A percentile compares a stretch with the other conserved stretches of the same genome.
These are phyloP conservation scores for Linaria vulgaris DNA, from an alignment of 257 asterid genomes.

Conservation along the genomic window DNA sequence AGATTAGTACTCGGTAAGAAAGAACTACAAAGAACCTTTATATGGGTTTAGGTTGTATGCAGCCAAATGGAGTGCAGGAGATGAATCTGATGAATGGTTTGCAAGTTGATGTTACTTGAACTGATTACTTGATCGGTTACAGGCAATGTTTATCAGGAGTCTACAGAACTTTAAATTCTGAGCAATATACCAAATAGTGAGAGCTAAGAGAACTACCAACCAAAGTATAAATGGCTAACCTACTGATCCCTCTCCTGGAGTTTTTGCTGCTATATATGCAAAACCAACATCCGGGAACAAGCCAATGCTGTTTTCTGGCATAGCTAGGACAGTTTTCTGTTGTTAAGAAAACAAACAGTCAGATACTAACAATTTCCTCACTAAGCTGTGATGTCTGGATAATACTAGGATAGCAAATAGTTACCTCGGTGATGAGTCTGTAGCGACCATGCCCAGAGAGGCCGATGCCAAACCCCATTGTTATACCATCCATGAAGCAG, in stretches of 20 bases:
- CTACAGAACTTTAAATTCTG: not conserved
- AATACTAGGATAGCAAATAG: constrained; percentile 23
- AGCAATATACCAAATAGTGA: constrained; percentile 11
- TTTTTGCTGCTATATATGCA: constrained; percentile 87
- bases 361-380: constrained; percentile 19
- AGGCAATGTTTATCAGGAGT: not conserved
- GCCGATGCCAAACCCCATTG: constrained; percentile 98
- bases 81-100: too few relatives aligned
- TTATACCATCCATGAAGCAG: constrained; percentile 94
- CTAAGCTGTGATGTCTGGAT: constrained; percentile 12
- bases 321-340: constrained; percentile 93
- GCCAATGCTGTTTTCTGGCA: constrained; percentile 99
- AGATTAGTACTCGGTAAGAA: too few relatives aligned
- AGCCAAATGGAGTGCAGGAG: too few relatives aligned
- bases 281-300: constrained; percentile 97
- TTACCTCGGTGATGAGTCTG: constrained; percentile 88
- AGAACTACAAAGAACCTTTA: too few relatives aligned
- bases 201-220: constrained; percentile 3
- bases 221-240: constrained; percentile 48
- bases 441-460: constrained; percentile 93
- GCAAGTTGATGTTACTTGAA: too few relatives aligned
- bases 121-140: not conserved
- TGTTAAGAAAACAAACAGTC: constrained; percentile 20
- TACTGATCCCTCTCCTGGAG: constrained; percentile 97
- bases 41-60: too few relatives aligned